A percentile compares a stretch with the other conserved stretches of the same genome.
phyloP scores from a whole-genome alignment of 495 filamentous ascomycete genomes.

The Hypoxylon rickii region DNA sequence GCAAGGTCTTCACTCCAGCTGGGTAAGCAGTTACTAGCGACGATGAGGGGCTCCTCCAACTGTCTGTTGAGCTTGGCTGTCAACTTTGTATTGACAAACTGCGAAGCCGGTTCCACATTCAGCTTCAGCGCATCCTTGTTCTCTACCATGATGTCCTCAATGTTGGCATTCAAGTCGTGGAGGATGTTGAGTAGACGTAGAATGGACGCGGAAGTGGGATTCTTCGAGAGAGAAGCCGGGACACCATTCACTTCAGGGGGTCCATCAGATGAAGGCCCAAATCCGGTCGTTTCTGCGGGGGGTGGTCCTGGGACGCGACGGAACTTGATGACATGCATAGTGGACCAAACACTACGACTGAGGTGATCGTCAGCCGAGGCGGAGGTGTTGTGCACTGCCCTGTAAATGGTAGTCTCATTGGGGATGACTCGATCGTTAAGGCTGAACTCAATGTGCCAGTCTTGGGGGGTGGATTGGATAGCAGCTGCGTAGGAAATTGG shows the following conservation, averaged over 20 bases:
- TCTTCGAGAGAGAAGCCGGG: slow-evolving; percentile 82
- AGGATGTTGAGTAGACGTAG: slow-evolving; percentile 87
- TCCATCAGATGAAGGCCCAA: slow-evolving; percentile 59
- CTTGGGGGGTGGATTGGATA: slow-evolving; percentile 76
- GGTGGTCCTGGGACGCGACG: slow-evolving; percentile 86
- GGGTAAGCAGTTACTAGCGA: slow-evolving; percentile 95
- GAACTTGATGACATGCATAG: slow-evolving; percentile 89
- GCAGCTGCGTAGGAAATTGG: slow-evolving; percentile 82
- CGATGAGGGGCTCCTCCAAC: slow-evolving; percentile 96
- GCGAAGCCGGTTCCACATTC: slow-evolving; percentile 80
- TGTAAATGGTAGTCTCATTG: slow-evolving; percentile 95
- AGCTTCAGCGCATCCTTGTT: slow-evolving; percentile 72
- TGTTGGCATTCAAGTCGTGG: slow-evolving; percentile 90
- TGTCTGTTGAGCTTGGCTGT: slow-evolving; percentile 99
- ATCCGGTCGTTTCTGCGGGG: slow-evolving; percentile 72
- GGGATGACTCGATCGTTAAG: slow-evolving; percentile 81
- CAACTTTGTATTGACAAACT: slow-evolving; percentile 98
- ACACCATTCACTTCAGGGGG: slow-evolving; percentile 51
- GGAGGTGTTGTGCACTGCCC: slow-evolving; percentile 81
- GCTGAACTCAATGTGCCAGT: slow-evolving; percentile 98
- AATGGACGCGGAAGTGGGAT: slow-evolving; percentile 82
- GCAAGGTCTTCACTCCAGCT: slow-evolving; percentile 98
- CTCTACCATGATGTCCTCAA: slow-evolving; percentile 95
- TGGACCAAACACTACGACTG: slow-evolving; percentile 82
- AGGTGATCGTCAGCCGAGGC: slow-evolving; percentile 67